Conservation (phyloP, 441 rosid genomes). For the Croton setiger region DNA sequence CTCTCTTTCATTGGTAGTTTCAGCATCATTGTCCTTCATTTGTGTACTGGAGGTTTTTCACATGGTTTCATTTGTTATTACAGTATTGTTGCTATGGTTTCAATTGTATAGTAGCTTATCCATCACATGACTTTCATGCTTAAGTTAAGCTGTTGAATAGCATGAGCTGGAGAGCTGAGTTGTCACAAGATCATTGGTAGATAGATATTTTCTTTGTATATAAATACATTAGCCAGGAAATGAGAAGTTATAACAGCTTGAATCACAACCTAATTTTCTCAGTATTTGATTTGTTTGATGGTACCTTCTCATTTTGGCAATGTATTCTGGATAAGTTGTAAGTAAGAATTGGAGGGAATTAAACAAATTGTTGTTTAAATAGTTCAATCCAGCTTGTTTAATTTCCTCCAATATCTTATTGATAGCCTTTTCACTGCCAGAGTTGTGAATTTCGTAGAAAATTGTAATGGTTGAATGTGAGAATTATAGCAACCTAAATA, state of each 20-base stretch:
- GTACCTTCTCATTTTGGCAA: background rate
- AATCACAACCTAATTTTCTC: too few relatives aligned
- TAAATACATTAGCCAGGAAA: too few relatives aligned
- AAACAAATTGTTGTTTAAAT: background rate
- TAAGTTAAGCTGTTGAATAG: too few relatives aligned
- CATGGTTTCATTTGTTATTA: too few relatives aligned
- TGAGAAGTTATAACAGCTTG: too few relatives aligned
- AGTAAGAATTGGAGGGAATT: conserved; percentile 3
- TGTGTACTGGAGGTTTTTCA: background rate
- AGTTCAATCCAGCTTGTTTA: background rate
- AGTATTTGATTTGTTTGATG: too few relatives aligned
- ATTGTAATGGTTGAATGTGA: background rate
- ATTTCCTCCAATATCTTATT: conserved; percentile 6
- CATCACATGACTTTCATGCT: too few relatives aligned
- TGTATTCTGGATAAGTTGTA: background rate
- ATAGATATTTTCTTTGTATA: too few relatives aligned
- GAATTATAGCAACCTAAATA: background rate
- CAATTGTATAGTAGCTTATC: too few relatives aligned
- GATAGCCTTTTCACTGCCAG: background rate
- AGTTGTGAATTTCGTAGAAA: background rate
- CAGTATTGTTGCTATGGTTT: too few relatives aligned
- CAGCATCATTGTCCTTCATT: background rate
- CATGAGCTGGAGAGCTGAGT: too few relatives aligned
- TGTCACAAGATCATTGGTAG: too few relatives aligned
- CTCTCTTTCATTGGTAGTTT: background rate